Base-by-base conservation (phyloP, 2,329 filamentous ascomycete genomes). In the Podosphaera aphanis region DNA sequence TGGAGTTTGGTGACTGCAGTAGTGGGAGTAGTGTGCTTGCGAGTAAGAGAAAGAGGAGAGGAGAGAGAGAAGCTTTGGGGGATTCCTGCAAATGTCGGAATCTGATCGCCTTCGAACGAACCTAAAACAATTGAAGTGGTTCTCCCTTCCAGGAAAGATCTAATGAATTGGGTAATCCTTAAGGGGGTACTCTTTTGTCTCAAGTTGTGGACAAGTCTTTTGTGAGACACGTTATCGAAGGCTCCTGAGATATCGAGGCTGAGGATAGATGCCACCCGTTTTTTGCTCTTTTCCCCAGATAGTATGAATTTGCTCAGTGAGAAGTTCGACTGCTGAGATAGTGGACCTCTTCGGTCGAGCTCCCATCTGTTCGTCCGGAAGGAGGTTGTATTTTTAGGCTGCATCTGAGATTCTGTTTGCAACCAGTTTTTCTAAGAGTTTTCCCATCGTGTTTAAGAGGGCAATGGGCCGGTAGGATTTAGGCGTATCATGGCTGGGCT, bases 211-310 rank as follows among this genome's bases (percentile, higher is more conserved):
- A 43, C 18, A n/a, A 31, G 41, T 19, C 16, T 18, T 21, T 40
- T 18, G 20, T 40, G 37, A 19, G 19, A 40, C 15, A 40, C 37
- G 20, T 31, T 33, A 23, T 33, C 25, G 19, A 43, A 43, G 13
- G 41, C 41, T 18, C 25, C 41, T 18, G 41, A 43, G n/a, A 43
- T 43, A 43, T 43, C 41, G 7, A 43, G 41, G 25, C 41, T 31
- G 10, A 43, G 25, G 29, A 33, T 5, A 33, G 25, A 11, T 29
- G 29, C 29, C 29, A 33, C 2, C 15, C 13, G 29, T 33, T 33
- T 33, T 33, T 33, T 33, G 5, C 15, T n/a, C 38, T 13, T 23
- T 21, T 11, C 38, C 18, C 38, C 38, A 11, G 15, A 41, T 41
- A 11, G 20, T 25, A 5, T 23, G 36, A n/a, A 41, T 41, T 41